Evolutionary conservation across 169 alveolate species (phyloP).

Genomic region (Theileria equi): DNA sequence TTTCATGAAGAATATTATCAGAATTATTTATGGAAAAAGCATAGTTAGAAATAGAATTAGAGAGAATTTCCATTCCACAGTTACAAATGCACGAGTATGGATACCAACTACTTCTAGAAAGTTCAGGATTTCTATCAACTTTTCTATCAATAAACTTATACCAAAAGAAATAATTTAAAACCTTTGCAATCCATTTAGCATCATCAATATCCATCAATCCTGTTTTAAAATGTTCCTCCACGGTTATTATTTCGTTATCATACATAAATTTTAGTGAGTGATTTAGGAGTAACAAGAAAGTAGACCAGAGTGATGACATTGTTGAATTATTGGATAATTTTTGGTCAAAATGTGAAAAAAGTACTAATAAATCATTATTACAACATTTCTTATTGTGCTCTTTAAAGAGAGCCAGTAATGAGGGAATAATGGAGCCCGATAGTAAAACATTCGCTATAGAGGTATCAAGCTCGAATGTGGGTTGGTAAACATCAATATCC

Average conservation of each 20-base stretch:
- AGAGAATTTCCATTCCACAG: constrained; percentile 43
- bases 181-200: constrained; percentile 34
- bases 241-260: constrained; percentile 24
- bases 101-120: neutral
- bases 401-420: constrained; percentile 4
- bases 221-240: constrained; percentile 9
- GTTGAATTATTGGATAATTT: constrained; percentile 11
- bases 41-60: neutral
- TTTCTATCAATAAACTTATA: neutral
- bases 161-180: constrained; percentile 39
- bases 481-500: neutral
- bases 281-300: constrained; percentile 18
- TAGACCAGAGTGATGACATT: constrained; percentile 26
- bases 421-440: constrained; percentile 5
- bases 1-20: neutral
- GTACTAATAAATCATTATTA: neutral
- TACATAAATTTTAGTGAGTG: constrained; percentile 36
- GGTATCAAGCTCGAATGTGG: constrained; percentile 14
- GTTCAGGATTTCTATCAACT: neutral
- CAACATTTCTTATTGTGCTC: constrained; percentile 41
- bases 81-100: constrained; percentile 37
- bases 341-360: neutral
- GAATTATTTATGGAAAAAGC: neutral
- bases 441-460: constrained; percentile 5
- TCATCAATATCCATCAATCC: constrained; percentile 42